These are phyloP conservation scores for Skeletonema potamos DNA, from an alignment of 108 stramenopile genomes.

Conservation along the genomic window DNA sequence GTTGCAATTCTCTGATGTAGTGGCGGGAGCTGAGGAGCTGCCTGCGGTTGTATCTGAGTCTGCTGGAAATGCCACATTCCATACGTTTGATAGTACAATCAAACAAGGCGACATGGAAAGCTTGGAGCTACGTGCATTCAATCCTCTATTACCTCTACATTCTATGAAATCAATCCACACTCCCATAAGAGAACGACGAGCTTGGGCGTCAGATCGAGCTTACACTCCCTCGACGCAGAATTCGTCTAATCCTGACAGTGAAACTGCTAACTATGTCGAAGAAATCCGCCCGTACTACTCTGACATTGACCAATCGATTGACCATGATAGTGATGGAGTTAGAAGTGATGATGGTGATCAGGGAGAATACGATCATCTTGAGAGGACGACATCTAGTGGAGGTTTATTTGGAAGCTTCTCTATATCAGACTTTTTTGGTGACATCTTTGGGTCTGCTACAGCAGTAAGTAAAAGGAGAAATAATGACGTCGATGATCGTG, in stretches of 20 bases:
- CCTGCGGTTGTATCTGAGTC: not conserved
- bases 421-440: not conserved
- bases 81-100: too few species aligned
- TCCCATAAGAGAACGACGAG: not conserved
- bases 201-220: not conserved
- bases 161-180: not conserved
- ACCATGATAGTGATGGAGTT: not conserved
- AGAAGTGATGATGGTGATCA: not conserved
- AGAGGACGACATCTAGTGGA: not conserved
- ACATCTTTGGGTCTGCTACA: not conserved
- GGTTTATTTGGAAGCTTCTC: not conserved
- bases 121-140: too few species aligned
- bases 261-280: not conserved
- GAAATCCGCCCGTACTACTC: not conserved
- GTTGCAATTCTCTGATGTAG: too few species aligned
- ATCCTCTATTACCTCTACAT: not conserved
- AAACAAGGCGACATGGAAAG: too few species aligned
- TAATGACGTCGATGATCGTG: slow-evolving; percentile 5
- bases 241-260: not conserved
- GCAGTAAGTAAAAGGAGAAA: not conserved
- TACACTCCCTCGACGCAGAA: not conserved
- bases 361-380: not conserved
- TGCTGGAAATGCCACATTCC: not conserved
- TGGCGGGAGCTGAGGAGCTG: not conserved
- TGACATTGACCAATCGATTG: not conserved